Evolutionary conservation across 2,329 filamentous ascomycete species (phyloP), one percentile per base, ranked within the genome.

Genomic region (Diaporthe amygdali): DNA sequence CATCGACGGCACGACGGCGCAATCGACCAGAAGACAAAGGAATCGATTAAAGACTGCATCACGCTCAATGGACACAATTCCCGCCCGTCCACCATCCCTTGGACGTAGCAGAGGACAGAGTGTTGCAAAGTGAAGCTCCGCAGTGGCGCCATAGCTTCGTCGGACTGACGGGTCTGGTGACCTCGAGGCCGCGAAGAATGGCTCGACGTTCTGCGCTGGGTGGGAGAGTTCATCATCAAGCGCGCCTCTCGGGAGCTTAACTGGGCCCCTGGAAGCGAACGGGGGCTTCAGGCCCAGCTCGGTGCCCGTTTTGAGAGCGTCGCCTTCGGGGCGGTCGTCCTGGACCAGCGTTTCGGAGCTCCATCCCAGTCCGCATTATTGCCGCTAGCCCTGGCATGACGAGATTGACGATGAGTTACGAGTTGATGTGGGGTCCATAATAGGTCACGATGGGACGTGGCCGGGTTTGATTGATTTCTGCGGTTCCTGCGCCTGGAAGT

Each of bases 381-480:
- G 27, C 47, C 51, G 68, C 59, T 66, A 44, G 54, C 41, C 49
- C 66, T 52, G 66, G 54, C 66, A 66, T 70, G 25, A 30, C 52
- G 49, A 51, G 68, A 68, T 55, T 70, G 64, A 71, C 64, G 46
- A 71, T 59, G 54, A 59, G 52, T 59, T 68, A 66, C 67, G 46
- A 66, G 54, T 49, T 70, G 44, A 68, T 27, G 71, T 72, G 71
- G 68, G 66, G 68, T 52, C 44, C 44, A 56, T 44, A 32, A 41
- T 49, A 67, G 46, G 68, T 67, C 52, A 68, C 68, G 63, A 64
- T 59, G 46, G 61, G 66, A 72, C 71, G 71, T 72, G 71, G 68
- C 71, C 61, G 63, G 12, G 66, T 70, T 69, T 55, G 39, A 72
- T 72, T 72, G 71, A 70, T 59, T 61, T 70, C 56, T 51, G 66